Percentiles rank a stretch among this genome's conserved stretches.
These are phyloP conservation scores for Rhizoctonia solani DNA, from an alignment of 1,284 basidiomycete species.

Conservation along the genomic window DNA sequence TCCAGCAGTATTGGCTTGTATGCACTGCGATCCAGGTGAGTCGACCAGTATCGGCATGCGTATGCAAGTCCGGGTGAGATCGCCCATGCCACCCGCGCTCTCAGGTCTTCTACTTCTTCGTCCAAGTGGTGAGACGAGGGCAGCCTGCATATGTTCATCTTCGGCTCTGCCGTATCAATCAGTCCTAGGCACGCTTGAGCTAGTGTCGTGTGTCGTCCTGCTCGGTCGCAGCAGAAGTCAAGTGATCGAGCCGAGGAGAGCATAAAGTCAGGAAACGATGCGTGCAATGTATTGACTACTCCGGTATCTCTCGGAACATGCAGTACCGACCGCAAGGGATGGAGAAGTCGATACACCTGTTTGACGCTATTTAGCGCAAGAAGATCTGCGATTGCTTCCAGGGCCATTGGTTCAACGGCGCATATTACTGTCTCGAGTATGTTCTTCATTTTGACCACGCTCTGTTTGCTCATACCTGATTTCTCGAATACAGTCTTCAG, in stretches of 20 bases:
- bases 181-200: not conserved
- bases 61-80: not conserved
- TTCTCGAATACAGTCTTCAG: not conserved
- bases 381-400: not conserved
- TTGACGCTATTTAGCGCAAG: not conserved
- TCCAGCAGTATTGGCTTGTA: not conserved
- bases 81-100: not conserved
- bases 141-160: conserved; percentile 16
- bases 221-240: not conserved
- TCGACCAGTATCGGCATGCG: conserved; percentile 8
- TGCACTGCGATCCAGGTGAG: not conserved
- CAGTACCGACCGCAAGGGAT: not conserved
- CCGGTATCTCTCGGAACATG: not conserved
- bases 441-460: not conserved
- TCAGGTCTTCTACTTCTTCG: not conserved
- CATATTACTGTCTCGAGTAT: not conserved
- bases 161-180: not conserved
- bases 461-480: not conserved
- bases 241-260: not conserved
- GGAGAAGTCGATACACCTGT: not conserved
- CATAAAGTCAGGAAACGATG: conserved; percentile 11
- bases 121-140: not conserved
- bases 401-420: not conserved
- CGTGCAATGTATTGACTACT: not conserved
- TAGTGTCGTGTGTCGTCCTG: not conserved